Percentiles rank a stretch among this genome's conserved stretches.
Evolutionary conservation across 2,329 filamentous ascomycete species (phyloP).

Genomic region (Fusarium pseudonygamai): DNA sequence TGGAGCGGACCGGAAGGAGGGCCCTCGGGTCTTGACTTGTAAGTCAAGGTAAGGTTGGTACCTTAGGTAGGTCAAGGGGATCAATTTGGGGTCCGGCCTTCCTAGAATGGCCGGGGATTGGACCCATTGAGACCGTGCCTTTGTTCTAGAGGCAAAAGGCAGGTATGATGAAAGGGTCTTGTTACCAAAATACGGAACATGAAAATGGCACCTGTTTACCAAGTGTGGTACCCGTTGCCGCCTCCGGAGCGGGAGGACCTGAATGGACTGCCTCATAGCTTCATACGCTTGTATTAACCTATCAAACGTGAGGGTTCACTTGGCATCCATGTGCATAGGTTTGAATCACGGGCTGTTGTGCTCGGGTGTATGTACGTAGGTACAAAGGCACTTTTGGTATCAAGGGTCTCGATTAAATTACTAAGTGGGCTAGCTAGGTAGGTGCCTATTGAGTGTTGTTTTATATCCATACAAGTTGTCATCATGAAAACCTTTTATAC

Average conservation of each 20-base stretch:
- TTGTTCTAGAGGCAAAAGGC: constrained; percentile 22
- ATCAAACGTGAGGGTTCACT: constrained; percentile 18
- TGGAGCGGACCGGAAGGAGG: constrained; percentile 11
- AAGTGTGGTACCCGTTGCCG: constrained; percentile 29
- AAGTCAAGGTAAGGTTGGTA: background rate
- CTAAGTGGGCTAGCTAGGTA: too few relatives aligned
- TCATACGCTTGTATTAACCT: constrained; percentile 4
- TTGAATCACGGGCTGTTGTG: background rate
- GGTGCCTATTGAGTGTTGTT: background rate
- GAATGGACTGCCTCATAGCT: background rate
- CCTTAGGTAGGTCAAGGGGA: background rate
- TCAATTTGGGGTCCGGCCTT: constrained; percentile 15
- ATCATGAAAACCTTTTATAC: constrained; percentile 13
- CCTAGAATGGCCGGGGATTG: constrained; percentile 18
- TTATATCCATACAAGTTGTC: background rate
- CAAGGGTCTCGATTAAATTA: background rate
- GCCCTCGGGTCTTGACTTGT: background rate
- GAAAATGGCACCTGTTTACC: constrained; percentile 30
- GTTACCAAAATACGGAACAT: background rate
- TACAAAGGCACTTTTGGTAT: background rate
- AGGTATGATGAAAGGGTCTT: constrained; percentile 10
- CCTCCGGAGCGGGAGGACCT: background rate
- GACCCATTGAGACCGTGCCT: constrained; percentile 13
- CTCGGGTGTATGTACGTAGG: background rate
- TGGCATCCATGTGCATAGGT: constrained; percentile 5